A percentile compares a stretch with the other conserved stretches of the same genome.
These are phyloP conservation scores for Dendrocalamus latiflorus DNA, from an alignment of 202 grass and related monocot species.

Conservation along the genomic window DNA sequence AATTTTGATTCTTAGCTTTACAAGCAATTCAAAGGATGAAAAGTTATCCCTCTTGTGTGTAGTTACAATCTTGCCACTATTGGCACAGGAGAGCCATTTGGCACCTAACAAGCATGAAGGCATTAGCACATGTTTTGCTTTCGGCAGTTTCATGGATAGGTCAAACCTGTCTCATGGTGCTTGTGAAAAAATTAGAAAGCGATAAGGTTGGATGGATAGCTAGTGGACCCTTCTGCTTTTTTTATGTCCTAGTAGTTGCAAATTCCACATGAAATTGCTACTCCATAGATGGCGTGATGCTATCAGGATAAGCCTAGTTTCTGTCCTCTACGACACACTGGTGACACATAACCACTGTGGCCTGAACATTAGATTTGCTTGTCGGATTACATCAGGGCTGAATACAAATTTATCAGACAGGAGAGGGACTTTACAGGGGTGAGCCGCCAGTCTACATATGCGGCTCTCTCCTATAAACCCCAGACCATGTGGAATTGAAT, in stretches of 20 bases:
- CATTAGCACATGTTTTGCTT: slow-evolving; percentile 28
- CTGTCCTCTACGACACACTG: background rate
- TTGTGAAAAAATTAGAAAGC: background rate
- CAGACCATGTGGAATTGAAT: slow-evolving; percentile 3
- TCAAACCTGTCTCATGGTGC: slow-evolving; percentile 21
- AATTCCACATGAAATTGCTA: background rate
- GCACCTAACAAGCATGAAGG: slow-evolving; percentile 8
- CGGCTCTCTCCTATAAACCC: background rate
- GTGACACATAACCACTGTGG: background rate
- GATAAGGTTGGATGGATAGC: background rate
- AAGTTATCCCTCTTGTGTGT: background rate
- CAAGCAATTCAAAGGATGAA: slow-evolving; percentile 6
- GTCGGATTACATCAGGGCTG: background rate
- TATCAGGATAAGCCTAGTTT: slow-evolving; percentile 8
- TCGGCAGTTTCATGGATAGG: background rate
- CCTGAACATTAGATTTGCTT: slow-evolving; percentile 9
- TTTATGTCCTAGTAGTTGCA: background rate
- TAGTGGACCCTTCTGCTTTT: slow-evolving; percentile 4
- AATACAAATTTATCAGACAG: slow-evolving; percentile 8
- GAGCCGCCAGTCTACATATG: background rate
- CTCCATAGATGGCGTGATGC: background rate
- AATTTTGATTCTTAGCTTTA: slow-evolving; percentile 7
- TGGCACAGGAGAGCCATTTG: slow-evolving; percentile 24
- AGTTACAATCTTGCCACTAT: slow-evolving; percentile 12
- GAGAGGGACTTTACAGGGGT: slow-evolving; percentile 14